Evolutionary conservation across 306 rosid genomes (phyloP).

Genomic region (Cicer bijugum): DNA sequence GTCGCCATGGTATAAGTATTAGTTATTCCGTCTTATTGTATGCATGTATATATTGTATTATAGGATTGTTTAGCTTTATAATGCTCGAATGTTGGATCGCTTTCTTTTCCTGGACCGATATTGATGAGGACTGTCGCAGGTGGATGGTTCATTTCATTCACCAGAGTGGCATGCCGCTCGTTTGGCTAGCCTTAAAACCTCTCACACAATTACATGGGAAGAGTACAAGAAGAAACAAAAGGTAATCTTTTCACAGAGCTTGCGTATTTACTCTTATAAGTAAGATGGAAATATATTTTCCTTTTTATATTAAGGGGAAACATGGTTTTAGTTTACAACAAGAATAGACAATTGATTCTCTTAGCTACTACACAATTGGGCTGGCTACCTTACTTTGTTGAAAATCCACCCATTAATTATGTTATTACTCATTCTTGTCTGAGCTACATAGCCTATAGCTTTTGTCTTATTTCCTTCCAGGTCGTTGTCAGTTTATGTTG

Average conservation of each 20-base stretch:
- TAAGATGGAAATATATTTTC: not conserved
- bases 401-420: not conserved
- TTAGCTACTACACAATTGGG: not conserved
- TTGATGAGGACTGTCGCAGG: slow-evolving; percentile 99
- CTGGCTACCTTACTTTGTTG: slow-evolving; percentile 15
- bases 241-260: slow-evolving; percentile 53
- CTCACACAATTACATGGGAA: slow-evolving; percentile 98
- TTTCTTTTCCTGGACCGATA: slow-evolving; percentile 55
- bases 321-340: slow-evolving; percentile 6
- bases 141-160: slow-evolving; percentile 99
- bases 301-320: not conserved
- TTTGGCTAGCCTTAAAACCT: slow-evolving; percentile 98
- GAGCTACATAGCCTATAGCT: not conserved
- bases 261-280: not conserved
- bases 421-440: slow-evolving; percentile 15
- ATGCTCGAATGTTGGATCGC: slow-evolving; percentile 40
- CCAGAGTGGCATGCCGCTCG: slow-evolving; percentile 99
- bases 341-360: not conserved
- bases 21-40: slow-evolving; percentile 16
- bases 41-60: slow-evolving; percentile 2
- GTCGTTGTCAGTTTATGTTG: slow-evolving; percentile 12
- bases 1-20: not conserved
- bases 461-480: slow-evolving; percentile 18
- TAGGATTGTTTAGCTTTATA: slow-evolving; percentile 46
- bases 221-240: slow-evolving; percentile 91